Evolutionary conservation across 2,329 filamentous ascomycete species (phyloP).

Genomic region (Orbilia oligospora): DNA sequence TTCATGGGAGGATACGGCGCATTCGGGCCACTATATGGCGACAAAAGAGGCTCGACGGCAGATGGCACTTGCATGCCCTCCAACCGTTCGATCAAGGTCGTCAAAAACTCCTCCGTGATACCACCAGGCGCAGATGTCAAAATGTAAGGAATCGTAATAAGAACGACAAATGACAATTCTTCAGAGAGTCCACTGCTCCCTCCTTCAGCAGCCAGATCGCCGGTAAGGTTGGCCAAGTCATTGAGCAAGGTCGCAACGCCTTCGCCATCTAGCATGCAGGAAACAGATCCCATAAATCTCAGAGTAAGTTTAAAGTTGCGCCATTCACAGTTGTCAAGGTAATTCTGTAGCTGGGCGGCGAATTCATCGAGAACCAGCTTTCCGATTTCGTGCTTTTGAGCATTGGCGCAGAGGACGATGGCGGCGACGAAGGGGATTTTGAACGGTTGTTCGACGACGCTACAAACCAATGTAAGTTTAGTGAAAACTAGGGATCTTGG

Average conservation of each 20-base stretch:
- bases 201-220: slow-evolving; percentile 81
- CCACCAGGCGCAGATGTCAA: slow-evolving; percentile 80
- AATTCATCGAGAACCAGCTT: slow-evolving; percentile 76
- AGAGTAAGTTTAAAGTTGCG: slow-evolving; percentile 90
- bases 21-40: slow-evolving; percentile 76
- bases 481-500: no score
- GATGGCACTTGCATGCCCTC: slow-evolving; percentile 78
- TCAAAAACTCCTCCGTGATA: slow-evolving; percentile 70
- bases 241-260: slow-evolving; percentile 88
- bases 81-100: slow-evolving; percentile 41
- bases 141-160: slow-evolving; percentile 92
- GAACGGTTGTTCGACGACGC: slow-evolving; percentile 88
- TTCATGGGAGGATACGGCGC: slow-evolving; percentile 69
- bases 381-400: slow-evolving; percentile 76
- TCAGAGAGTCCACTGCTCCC: slow-evolving; percentile 57
- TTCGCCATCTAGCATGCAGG: slow-evolving; percentile 83
- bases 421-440: slow-evolving; percentile 97
- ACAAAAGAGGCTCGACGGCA: slow-evolving; percentile 84
- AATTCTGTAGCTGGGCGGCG: slow-evolving; percentile 75
- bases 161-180: slow-evolving; percentile 78
- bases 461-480: slow-evolving; percentile 64
- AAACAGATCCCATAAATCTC: slow-evolving; percentile 89
- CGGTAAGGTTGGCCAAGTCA: slow-evolving; percentile 77
- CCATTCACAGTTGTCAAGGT: slow-evolving; percentile 83
- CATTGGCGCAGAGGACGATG: slow-evolving; percentile 84